phyloP scores from a whole-genome alignment of 2,329 filamentous ascomycete species.

The Colletotrichum cereale region DNA sequence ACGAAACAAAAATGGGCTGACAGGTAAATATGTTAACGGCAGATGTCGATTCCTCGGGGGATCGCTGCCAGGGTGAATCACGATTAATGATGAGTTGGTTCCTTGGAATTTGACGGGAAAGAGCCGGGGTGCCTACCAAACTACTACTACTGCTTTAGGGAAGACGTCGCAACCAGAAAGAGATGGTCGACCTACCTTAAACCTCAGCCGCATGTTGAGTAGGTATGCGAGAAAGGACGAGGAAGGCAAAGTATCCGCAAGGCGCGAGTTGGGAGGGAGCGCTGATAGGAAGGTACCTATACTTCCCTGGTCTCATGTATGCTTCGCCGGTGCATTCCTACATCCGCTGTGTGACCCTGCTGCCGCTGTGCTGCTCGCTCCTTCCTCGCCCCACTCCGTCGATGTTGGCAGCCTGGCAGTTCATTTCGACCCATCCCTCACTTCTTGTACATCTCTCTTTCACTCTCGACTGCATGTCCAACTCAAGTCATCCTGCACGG shows the following conservation, averaged over 20 bases:
- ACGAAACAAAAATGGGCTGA: neutral
- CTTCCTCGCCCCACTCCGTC: neutral
- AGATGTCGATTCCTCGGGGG: slow-evolving; percentile 17
- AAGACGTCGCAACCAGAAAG: neutral
- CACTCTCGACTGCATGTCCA: slow-evolving; percentile 1
- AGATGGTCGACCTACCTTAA: neutral
- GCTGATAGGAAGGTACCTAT: neutral
- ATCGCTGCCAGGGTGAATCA: slow-evolving; percentile 16
- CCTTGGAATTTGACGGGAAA: neutral
- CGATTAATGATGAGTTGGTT: neutral
- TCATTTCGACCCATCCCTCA: neutral
- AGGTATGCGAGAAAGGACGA: neutral
- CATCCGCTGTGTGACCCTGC: neutral
- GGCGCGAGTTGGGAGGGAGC: neutral
- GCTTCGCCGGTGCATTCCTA: slow-evolving; percentile 1
- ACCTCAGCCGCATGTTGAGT: neutral
- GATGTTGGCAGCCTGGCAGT: neutral
- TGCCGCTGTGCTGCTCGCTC: neutral
- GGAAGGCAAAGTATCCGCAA: no score
- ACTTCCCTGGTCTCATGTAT: neutral
- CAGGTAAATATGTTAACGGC: neutral
- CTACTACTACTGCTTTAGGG: neutral
- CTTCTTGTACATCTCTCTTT: slow-evolving; percentile 29
- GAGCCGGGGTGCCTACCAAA: neutral
- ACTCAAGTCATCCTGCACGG: slow-evolving; percentile 1